Evolutionary conservation across 2,329 filamentous ascomycete species (phyloP).

Genomic region (Colletotrichum cuscutae): DNA sequence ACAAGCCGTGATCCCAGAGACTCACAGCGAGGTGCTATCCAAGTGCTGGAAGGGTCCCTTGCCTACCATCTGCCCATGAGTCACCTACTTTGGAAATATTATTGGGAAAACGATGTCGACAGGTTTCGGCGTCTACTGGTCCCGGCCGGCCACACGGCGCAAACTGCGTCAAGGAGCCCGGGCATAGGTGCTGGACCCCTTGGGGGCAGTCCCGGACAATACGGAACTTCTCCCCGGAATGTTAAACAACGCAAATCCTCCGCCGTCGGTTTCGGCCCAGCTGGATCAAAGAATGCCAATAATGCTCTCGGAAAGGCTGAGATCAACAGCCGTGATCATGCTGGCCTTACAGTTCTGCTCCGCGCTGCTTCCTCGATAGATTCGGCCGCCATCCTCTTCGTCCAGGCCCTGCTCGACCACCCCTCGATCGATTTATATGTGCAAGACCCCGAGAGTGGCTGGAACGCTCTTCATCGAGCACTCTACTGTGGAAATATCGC

Average conservation of each 20-base stretch:
- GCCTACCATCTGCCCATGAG: conserved; percentile 77
- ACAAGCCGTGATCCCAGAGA: conserved; percentile 88
- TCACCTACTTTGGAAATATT: conserved; percentile 95
- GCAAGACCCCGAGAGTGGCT: conserved; percentile 92
- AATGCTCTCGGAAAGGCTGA: conserved; percentile 67
- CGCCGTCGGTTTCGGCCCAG: conserved; percentile 56
- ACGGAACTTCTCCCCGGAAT: conserved; percentile 61
- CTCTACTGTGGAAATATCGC: conserved; percentile 91
- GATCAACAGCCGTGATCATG: conserved; percentile 85
- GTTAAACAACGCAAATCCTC: conserved; percentile 64
- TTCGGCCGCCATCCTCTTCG: conserved; percentile 77
- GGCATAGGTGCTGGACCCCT: conserved; percentile 50
- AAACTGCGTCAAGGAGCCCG: conserved; percentile 64
- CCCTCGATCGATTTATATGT: conserved; percentile 85
- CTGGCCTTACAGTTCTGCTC: conserved; percentile 85
- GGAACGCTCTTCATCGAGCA: conserved; percentile 93
- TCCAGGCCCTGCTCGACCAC: conserved; percentile 82
- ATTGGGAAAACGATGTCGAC: conserved; percentile 98
- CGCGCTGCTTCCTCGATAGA: conserved; percentile 82
- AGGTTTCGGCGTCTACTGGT: conserved; percentile 90
- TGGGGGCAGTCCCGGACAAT: conserved; percentile 52
- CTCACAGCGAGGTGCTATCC: conserved; percentile 87
- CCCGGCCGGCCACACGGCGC: conserved; percentile 70
- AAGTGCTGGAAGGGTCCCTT: conserved; percentile 57
- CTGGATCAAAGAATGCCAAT: conserved; percentile 56